Evolutionary conservation across 768 basidiomycete species (phyloP), one percentile per base, ranked within the genome.

Genomic region (Ephemerocybe angulata): DNA sequence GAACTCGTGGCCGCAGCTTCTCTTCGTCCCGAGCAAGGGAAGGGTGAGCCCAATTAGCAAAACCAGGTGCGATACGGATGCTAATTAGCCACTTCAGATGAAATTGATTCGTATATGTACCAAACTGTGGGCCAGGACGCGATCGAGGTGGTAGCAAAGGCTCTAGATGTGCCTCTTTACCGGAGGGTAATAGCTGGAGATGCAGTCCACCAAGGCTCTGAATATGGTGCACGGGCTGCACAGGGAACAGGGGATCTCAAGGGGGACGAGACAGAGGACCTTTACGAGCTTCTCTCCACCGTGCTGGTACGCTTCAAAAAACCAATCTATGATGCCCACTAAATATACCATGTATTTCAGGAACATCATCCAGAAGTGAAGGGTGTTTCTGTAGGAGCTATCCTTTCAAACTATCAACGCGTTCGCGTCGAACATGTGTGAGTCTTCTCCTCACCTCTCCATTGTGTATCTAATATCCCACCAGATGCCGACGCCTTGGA

Each of bases 41-140:
- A 87, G 84, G 95, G 96, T 94, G 62, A 50, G 55, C 60, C 51
- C 57, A 52, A 54, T 37, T 40, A 8, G 33, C 8, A 8, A 54
- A 65, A 59, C 52, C 52, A 13, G 27, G 21, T 6, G 29, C 1
- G 27, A 31, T 3, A 5, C 1, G 17, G 27, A 42, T 28, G 17
- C 19, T 22, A 12, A 17, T 28, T 12, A 19, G 24, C 21, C 41
- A 22, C 29, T 60, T 60, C 69, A 97, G 97, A 98, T 77, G 97
- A 99, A 76, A 83, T 98, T 64, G 95, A 99, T 70, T 98, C 95
- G 22, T 98, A 93, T 73, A 78, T 99, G 69, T 99, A 98, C 70
- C 97, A 99, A 69, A 98, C 96, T n/a, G 95, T 99, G 25, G 97
- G 95, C 1, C 95, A 98, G 66, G 91, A 93, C 54, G 92, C 93